Evolutionary conservation across 2,329 filamentous ascomycete genomes (phyloP).

Genomic region (Cytospora mali): DNA sequence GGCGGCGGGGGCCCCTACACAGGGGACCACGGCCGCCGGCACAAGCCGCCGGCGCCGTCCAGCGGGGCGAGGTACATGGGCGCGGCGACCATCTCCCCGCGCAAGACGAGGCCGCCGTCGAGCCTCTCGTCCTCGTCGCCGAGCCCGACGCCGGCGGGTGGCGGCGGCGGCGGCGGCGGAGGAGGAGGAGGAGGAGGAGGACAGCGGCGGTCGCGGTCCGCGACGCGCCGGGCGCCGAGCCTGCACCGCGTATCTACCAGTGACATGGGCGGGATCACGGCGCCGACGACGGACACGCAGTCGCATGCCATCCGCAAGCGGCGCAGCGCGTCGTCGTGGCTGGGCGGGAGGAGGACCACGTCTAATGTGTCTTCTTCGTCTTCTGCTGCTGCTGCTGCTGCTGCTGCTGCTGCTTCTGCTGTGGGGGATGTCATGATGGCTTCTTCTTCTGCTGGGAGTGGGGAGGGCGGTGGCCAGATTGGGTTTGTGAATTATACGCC

Average conservation of each 20-base stretch:
- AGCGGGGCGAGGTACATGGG: constrained; percentile 53
- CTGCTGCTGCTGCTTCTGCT: constrained; percentile 26
- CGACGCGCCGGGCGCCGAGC: constrained; percentile 23
- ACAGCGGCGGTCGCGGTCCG: constrained; percentile 43
- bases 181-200: no score
- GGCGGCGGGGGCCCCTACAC: constrained; percentile 30
- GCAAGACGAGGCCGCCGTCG: constrained; percentile 44
- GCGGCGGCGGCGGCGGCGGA: constrained; percentile 31
- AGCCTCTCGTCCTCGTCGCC: constrained; percentile 28
- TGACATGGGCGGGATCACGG: constrained; percentile 15
- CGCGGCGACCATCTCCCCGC: constrained; percentile 40
- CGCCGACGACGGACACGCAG: constrained; percentile 22
- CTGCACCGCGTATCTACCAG: constrained; percentile 26
- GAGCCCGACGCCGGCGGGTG: constrained; percentile 25
- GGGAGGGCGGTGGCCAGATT: constrained; percentile 40
- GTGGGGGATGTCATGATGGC: background rate
- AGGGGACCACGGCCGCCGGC: constrained; percentile 45
- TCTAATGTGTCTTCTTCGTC: background rate
- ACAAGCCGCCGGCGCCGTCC: constrained; percentile 56
- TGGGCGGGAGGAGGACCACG: constrained; percentile 14
- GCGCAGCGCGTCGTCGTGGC: constrained; percentile 32
- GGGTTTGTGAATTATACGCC: constrained; percentile 92
- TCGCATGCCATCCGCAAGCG: constrained; percentile 31
- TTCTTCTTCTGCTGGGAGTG: constrained; percentile 22
- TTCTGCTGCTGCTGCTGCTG: background rate